Base-by-base conservation (phyloP, 148 eudicot species). In the Persicaria maculosa region DNA sequence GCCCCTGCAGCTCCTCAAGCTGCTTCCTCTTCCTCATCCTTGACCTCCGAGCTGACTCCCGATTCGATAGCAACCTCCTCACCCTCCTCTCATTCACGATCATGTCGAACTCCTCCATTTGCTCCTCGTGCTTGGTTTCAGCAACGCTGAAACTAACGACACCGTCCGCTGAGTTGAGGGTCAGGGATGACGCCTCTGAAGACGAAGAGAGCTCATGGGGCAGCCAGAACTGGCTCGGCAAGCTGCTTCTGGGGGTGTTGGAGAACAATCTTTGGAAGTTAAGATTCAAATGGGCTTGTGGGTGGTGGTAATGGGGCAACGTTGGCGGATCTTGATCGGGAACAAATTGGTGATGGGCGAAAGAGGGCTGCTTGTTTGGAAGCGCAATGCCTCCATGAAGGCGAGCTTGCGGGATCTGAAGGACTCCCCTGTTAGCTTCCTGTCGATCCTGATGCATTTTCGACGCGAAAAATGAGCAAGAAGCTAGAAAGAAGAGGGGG, bases 1-100 rank as follows among this genome's bases (percentile, higher is more conserved):
- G 86, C 7, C 74, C 72, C 25, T 78, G 82, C 43, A 84, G 78
- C 57, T 72, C 80, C 7, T 84, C 86, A 5, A 84, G 80, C 71
- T 84, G 86, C 54, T 74, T 81, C 45, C 84, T 57, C 9, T 79
- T 84, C 19, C 84, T 59, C 73, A 84, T 58, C 65, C 86, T 81
- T n/a, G 86, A 84, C 20, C 86, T 74, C 75, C 86, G 67, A 0
- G 86, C 86, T 0, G 86, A 84, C 36, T 84, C 86, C n/a, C 86
- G 68, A 53, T 84, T 84, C 1, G 86, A 84, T 6, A 78, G 71
- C 82, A 84, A 68, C 73, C 86, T 78, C 76, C 75, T 79, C 0
- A 74, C 31, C 53, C 80, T 74, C 71, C 76, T 78, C 14, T 74
- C 70, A 4, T 73, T 52, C 22, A 54, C 64, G 0, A 73, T 55